Evolutionary conservation across 176 grass and related monocot genomes (phyloP).

Genomic region (Bromus sterilis): DNA sequence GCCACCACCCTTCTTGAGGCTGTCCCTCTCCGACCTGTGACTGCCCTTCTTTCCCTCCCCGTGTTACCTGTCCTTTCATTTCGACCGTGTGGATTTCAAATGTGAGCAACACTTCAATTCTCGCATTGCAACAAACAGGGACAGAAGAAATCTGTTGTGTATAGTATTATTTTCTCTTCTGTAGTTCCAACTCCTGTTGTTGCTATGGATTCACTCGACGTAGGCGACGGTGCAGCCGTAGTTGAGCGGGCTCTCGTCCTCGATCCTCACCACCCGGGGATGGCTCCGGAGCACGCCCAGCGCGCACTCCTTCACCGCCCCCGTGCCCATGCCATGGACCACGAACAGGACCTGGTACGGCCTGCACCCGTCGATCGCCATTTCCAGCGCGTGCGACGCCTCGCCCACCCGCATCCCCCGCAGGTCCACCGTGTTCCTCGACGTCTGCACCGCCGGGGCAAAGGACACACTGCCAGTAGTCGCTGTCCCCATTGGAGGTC

Average conservation of each 20-base stretch:
- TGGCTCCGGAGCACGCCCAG: slow-evolving; percentile 42
- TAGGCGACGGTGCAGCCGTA: slow-evolving; percentile 73
- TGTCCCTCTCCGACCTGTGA: background rate
- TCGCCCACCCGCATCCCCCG: slow-evolving; percentile 47
- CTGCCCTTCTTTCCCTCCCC: no score
- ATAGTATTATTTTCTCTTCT: no score
- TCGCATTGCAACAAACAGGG: no score
- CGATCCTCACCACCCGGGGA: slow-evolving; percentile 52
- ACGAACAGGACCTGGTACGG: slow-evolving; percentile 43
- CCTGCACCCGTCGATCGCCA: slow-evolving; percentile 51
- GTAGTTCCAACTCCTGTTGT: no score
- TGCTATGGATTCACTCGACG: slow-evolving; percentile 55
- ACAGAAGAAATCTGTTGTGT: no score
- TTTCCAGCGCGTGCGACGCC: slow-evolving; percentile 39
- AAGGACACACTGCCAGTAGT: slow-evolving; percentile 20
- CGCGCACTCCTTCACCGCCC: slow-evolving; percentile 45
- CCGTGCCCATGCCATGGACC: slow-evolving; percentile 60
- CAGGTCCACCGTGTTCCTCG: slow-evolving; percentile 62
- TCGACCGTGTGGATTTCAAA: no score
- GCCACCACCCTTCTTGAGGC: background rate
- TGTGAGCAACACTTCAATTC: no score
- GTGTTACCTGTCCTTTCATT: background rate
- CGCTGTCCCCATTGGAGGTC: background rate
- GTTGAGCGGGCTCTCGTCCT: slow-evolving; percentile 61
- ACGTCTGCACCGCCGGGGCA: slow-evolving; percentile 49